phyloP scores from a whole-genome alignment of 192 early-diverging fungal species.

The Podochytrium sp. region DNA sequence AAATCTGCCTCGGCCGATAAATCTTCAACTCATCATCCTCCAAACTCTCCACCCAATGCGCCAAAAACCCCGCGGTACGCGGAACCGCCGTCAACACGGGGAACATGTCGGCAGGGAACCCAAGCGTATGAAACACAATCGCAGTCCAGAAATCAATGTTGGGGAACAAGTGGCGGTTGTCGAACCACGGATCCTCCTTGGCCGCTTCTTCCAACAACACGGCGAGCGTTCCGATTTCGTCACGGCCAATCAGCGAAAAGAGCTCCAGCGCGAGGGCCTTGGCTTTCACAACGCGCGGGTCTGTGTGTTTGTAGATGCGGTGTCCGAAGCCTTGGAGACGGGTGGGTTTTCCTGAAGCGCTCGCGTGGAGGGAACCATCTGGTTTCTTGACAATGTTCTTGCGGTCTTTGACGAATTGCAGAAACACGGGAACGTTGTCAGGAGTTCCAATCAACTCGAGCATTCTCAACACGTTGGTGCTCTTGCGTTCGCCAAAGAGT shows the following conservation, averaged over 20 bases:
- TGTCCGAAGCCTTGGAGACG: constrained; percentile 70
- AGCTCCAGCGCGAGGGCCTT: constrained; percentile 62
- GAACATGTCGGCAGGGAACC: constrained; percentile 45
- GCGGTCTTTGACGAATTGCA: constrained; percentile 59
- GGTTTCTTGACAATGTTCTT: constrained; percentile 30
- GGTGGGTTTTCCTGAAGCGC: constrained; percentile 23
- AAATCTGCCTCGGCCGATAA: constrained; percentile 66
- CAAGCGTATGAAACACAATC: constrained; percentile 51
- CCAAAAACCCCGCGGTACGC: constrained; percentile 63
- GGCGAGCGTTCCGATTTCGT: constrained; percentile 59
- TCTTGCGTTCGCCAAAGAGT: constrained; percentile 67
- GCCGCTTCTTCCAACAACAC: constrained; percentile 60
- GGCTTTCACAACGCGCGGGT: constrained; percentile 63
- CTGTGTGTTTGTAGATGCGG: constrained; percentile 63
- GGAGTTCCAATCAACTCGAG: constrained; percentile 63
- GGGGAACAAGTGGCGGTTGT: constrained; percentile 60
- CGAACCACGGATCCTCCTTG: constrained; percentile 59
- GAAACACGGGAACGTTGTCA: constrained; percentile 62
- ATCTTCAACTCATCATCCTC: constrained; percentile 61
- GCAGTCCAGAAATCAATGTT: constrained; percentile 60
- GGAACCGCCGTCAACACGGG: constrained; percentile 25
- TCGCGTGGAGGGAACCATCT: neutral
- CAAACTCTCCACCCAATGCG: constrained; percentile 55
- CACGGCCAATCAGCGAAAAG: constrained; percentile 62
- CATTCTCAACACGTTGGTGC: constrained; percentile 57